These are phyloP conservation scores for Conticribra weissflogii DNA, from an alignment of 108 stramenopile species.

Conservation along the genomic window DNA sequence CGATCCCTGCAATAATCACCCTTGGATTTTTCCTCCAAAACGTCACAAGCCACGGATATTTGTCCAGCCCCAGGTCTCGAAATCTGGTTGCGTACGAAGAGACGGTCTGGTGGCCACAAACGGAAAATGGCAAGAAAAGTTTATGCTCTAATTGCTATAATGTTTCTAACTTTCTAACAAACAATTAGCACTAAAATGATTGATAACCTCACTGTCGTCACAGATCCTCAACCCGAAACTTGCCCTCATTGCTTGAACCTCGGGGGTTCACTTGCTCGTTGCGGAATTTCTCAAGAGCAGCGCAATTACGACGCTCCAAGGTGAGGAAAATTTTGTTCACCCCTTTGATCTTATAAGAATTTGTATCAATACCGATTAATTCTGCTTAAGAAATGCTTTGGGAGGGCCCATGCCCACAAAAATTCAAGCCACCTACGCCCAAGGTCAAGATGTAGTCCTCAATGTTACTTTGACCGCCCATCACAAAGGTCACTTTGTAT, in stretches of 20 bases:
- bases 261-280: conserved; percentile 42
- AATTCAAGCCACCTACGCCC: conserved; percentile 44
- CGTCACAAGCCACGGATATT: conserved; percentile 2
- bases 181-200: not conserved
- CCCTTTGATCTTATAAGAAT: not conserved
- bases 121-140: too few relatives aligned
- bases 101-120: conserved; percentile 47
- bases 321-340: conserved; percentile 7
- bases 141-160: too few relatives aligned
- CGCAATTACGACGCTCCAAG: conserved; percentile 46
- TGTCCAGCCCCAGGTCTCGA: conserved; percentile 20
- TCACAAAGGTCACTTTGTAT: conserved; percentile 68
- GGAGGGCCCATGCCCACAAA: conserved; percentile 54
- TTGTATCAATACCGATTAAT: not conserved
- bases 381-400: conserved; percentile 29
- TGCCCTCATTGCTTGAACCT: conserved; percentile 49
- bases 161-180: not conserved
- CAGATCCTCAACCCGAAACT: conserved; percentile 42
- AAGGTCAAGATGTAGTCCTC: conserved; percentile 51
- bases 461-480: conserved; percentile 60
- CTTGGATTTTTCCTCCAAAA: not conserved
- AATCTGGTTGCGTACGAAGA: conserved; percentile 41
- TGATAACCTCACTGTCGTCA: too few relatives aligned
- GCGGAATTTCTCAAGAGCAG: conserved; percentile 35
- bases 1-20: not conserved